Percentiles rank a stretch among this genome's conserved stretches.
Evolutionary conservation across 768 basidiomycete genomes (phyloP).

Genomic region (Hygrocybe punicea): DNA sequence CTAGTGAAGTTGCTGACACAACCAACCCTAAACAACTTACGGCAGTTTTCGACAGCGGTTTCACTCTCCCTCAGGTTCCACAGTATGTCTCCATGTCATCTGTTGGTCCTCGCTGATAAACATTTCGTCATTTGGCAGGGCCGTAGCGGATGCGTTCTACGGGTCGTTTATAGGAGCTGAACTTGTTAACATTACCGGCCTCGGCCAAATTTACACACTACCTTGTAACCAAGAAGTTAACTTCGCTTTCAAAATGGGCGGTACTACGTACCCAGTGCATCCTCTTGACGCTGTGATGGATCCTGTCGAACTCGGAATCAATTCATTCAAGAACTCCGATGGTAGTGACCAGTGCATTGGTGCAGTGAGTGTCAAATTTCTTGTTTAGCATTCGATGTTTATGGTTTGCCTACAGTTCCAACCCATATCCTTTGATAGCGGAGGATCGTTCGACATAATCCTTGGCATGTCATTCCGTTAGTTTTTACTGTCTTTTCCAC

Average conservation of each 20-base stretch:
- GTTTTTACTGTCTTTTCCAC: slow-evolving; percentile 22
- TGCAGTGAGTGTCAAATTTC: slow-evolving; percentile 31
- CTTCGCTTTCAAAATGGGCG: slow-evolving; percentile 60
- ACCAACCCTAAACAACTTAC: slow-evolving; percentile 48
- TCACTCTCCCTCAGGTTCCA: slow-evolving; percentile 61
- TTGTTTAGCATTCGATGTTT: not conserved
- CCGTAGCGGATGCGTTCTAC: slow-evolving; percentile 61
- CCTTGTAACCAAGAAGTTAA: slow-evolving; percentile 65
- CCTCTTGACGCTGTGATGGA: slow-evolving; percentile 57
- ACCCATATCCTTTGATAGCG: slow-evolving; percentile 50
- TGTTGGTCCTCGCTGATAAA: not conserved
- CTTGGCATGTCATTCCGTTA: slow-evolving; percentile 71
- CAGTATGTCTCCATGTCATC: slow-evolving; percentile 30
- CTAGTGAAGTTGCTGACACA: slow-evolving; percentile 44
- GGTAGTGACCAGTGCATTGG: slow-evolving; percentile 40
- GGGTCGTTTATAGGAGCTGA: slow-evolving; percentile 51
- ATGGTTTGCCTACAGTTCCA: slow-evolving; percentile 51
- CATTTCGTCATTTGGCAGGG: slow-evolving; percentile 25
- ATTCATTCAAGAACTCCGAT: slow-evolving; percentile 27
- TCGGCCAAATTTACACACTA: slow-evolving; percentile 54
- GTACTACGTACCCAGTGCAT: slow-evolving; percentile 56
- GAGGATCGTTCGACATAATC: slow-evolving; percentile 57
- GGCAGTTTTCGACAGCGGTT: slow-evolving; percentile 67
- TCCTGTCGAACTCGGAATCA: slow-evolving; percentile 31
- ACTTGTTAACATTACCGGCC: slow-evolving; percentile 35